phyloP scores from a whole-genome alignment of 352 stramenopile genomes.

The Phytophthora lateralis region DNA sequence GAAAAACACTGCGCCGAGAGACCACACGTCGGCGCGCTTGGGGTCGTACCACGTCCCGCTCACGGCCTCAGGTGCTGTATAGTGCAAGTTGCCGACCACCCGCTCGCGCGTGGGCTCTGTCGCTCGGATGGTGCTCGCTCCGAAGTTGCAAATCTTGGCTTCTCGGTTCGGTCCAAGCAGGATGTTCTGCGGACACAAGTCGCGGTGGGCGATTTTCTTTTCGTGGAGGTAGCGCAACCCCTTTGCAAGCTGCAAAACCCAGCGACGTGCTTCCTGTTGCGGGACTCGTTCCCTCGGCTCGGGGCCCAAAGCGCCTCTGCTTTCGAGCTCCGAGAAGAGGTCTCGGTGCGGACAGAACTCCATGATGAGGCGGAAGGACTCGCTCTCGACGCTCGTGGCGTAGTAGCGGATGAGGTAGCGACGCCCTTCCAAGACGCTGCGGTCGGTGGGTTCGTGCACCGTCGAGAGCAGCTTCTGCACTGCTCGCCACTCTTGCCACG shows the following conservation, averaged over 20 bases:
- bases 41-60: constrained; percentile 58
- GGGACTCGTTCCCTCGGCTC: constrained; percentile 25
- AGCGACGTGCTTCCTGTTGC: constrained; percentile 46
- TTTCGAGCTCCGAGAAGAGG: constrained; percentile 48
- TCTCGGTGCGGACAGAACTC: constrained; percentile 63
- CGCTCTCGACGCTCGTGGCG: constrained; percentile 46
- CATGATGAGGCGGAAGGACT: constrained; percentile 60
- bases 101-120: constrained; percentile 37
- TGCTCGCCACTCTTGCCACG: constrained; percentile 49
- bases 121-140: constrained; percentile 41
- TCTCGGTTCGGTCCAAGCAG: constrained; percentile 38
- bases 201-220: constrained; percentile 52
- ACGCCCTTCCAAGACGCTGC: constrained; percentile 34
- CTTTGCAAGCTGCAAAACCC: constrained; percentile 48
- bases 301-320: constrained; percentile 15
- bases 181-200: constrained; percentile 67
- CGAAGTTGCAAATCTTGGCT: constrained; percentile 70
- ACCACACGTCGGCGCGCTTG: constrained; percentile 68
- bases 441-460: constrained; percentile 20
- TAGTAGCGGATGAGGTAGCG: constrained; percentile 54
- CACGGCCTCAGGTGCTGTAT: constrained; percentile 69
- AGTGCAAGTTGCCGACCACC: constrained; percentile 57
- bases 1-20: constrained; percentile 72
- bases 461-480: constrained; percentile 37
- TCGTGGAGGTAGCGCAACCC: constrained; percentile 52